Evolutionary conservation across 495 filamentous ascomycete species (phyloP).

Genomic region (Pseudevernia furfuracea): DNA sequence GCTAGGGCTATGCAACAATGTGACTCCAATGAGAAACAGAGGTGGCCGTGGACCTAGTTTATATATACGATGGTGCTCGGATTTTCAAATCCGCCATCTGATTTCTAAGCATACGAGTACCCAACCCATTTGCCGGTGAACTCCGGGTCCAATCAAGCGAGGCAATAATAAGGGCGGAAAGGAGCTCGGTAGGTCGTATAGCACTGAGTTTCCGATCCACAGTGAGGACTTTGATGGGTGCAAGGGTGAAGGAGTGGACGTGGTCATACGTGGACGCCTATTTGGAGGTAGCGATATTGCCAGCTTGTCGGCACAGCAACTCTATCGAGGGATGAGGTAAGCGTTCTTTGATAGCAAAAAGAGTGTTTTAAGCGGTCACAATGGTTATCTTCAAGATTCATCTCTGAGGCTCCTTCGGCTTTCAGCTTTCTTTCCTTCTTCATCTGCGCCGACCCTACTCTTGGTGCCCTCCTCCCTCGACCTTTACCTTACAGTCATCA

Average conservation of each 20-base stretch:
- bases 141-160: too few species aligned
- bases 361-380: neutral
- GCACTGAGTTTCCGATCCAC: neutral
- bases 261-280: neutral
- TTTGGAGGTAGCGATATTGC: neutral
- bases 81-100: too few species aligned
- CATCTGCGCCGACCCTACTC: neutral
- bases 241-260: neutral
- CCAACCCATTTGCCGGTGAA: too few species aligned
- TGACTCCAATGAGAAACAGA: too few species aligned
- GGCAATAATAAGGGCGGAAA: too few species aligned
- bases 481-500: neutral
- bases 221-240: constrained; percentile 1
- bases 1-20: too few species aligned
- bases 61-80: too few species aligned
- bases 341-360: neutral
- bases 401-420: neutral
- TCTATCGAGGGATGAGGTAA: neutral
- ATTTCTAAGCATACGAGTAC: too few species aligned
- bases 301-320: neutral
- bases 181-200: constrained; percentile 8
- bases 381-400: neutral
- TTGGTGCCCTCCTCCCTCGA: neutral
- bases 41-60: too few species aligned
- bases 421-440: neutral